Conservation (phyloP, 768 basidiomycete species). For the Mycena filopes region DNA sequence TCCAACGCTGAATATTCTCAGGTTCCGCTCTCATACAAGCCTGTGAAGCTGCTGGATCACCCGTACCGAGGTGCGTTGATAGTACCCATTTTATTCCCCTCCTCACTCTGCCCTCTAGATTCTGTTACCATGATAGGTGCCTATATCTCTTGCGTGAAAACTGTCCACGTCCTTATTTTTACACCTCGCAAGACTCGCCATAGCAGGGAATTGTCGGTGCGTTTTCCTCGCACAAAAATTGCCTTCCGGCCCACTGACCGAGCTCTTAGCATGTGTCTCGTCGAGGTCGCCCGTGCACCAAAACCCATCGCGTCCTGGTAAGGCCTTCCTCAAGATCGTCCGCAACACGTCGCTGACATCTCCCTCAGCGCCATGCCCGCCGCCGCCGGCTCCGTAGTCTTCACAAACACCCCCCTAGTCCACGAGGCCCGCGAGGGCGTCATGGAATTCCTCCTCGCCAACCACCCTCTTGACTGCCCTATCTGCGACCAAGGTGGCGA, state of each 20-base stretch:
- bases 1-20: constrained; percentile 42
- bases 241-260: neutral
- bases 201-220: constrained; percentile 92
- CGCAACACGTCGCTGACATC: constrained; percentile 3
- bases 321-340: constrained; percentile 18
- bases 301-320: constrained; percentile 96
- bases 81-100: constrained; percentile 24
- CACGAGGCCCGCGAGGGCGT: constrained; percentile 96
- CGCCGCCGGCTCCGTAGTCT: constrained; percentile 93
- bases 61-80: constrained; percentile 74
- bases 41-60: constrained; percentile 88
- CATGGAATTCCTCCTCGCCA: constrained; percentile 98
- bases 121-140: constrained; percentile 89
- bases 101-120: constrained; percentile 54
- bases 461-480: constrained; percentile 98
- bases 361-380: constrained; percentile 94
- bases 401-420: constrained; percentile 91
- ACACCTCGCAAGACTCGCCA: constrained; percentile 72
- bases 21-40: constrained; percentile 97
- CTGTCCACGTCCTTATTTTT: constrained; percentile 18
- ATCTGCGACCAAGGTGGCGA: constrained; percentile 99
- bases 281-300: constrained; percentile 95
- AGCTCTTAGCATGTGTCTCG: constrained; percentile 88
- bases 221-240: neutral
- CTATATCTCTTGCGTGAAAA: constrained; percentile 30